Base-by-base conservation (phyloP, 805 yeast species). In the baker's yeast (Saccharomyces cerevisiae) region DNA sequence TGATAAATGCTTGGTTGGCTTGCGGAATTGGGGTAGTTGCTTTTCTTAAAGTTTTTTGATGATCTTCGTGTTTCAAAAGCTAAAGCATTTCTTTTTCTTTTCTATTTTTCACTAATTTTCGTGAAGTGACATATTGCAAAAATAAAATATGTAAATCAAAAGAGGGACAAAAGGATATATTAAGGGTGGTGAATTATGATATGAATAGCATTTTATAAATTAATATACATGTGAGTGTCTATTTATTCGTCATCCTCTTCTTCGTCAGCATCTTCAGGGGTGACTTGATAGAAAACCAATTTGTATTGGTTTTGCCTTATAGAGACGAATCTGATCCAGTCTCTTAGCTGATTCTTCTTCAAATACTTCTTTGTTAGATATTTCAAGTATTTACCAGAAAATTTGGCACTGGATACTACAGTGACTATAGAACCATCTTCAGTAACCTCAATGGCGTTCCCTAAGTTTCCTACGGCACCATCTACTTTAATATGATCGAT, bases 331-430 rank as follows among this genome's bases (percentile, higher is more conserved):
- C 98, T 94, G 80, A 92, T 91, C 98, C 98, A 92, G 84, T 94
- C 98, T 84, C 97, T 90, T 82, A 92, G 88, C 81, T 89, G 96
- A 92, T 91, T 89, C 89, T 94, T 94, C 96, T 92, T 95, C 80
- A 94, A 89, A 94, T 89, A 94, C 84, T 96, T 92, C 90, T 94
- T 95, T 74, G 98, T 89, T 76, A 94, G 83, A 95, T 94, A 94
- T 84, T 95, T 94, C 78, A 92, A 86, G 96, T 94, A 94, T 82
- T 95, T 92, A 81, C 99, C 99, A 68, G 97, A 91, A 94, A 94
- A 92, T 81, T 89, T 86, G 79, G 96, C 79, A 79, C 85, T 84
- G 67, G 97, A 81, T 65, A 81, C 83, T 74, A 90, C 87, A 73
- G 94, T 89, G 74, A 88, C 85, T 74, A 88, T 83, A 80, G 86